Conservation (phyloP, 164 flowering plant genomes). For the Piper longum region DNA sequence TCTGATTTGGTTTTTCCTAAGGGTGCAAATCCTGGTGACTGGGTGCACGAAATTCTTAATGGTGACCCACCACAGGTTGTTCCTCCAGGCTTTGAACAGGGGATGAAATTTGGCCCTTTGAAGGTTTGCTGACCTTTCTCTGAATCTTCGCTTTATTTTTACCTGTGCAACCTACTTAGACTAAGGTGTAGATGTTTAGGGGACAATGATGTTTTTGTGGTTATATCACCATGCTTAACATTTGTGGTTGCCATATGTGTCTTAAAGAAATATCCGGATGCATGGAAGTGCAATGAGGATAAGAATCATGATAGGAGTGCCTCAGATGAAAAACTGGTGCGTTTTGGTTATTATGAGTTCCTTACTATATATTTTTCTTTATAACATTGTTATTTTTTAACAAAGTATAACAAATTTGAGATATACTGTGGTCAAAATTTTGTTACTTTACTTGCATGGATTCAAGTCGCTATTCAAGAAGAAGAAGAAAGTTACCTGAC, state of each 20-base stretch:
- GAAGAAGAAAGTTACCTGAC: too few relatives aligned
- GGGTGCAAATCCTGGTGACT: conserved; percentile 66
- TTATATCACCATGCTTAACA: background rate
- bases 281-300: conserved; percentile 52
- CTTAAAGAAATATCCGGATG: conserved; percentile 40
- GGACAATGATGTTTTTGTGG: background rate
- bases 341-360: conserved; percentile 9
- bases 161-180: background rate
- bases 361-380: background rate
- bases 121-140: conserved; percentile 27
- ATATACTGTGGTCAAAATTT: too few relatives aligned
- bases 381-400: background rate
- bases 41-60: conserved; percentile 61
- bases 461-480: too few relatives aligned
- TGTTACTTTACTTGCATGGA: too few relatives aligned
- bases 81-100: conserved; percentile 72
- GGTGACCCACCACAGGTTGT: conserved; percentile 56
- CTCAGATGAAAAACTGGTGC: conserved; percentile 44
- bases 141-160: background rate
- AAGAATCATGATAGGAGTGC: conserved; percentile 12
- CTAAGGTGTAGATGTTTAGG: background rate
- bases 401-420: background rate
- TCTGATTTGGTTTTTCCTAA: conserved; percentile 47
- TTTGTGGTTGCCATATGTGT: background rate
- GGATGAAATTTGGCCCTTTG: conserved; percentile 70